Percentiles rank a stretch among this genome's conserved stretches.
Evolutionary conservation across 2,329 filamentous ascomycete genomes (phyloP).

Genomic region (Penicillium sp.): DNA sequence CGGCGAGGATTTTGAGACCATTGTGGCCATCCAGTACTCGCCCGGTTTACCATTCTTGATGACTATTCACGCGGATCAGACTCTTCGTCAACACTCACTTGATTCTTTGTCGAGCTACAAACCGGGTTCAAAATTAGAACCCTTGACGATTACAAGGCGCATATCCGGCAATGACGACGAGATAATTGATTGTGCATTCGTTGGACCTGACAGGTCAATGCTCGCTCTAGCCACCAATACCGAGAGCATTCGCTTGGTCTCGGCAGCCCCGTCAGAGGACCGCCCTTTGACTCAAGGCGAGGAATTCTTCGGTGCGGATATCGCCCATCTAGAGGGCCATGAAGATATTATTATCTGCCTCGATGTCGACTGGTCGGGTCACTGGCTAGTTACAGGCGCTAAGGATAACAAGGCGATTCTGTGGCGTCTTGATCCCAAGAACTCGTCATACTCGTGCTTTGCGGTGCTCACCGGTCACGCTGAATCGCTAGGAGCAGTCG

Average conservation of each 20-base stretch:
- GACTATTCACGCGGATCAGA: slow-evolving; percentile 84
- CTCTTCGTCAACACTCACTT: slow-evolving; percentile 65
- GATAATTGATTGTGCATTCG: slow-evolving; percentile 87
- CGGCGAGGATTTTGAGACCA: slow-evolving; percentile 56
- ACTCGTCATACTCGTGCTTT: slow-evolving; percentile 70
- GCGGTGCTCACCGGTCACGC: slow-evolving; percentile 84
- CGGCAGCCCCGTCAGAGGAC: slow-evolving; percentile 47
- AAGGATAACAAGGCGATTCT: slow-evolving; percentile 93
- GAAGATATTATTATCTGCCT: slow-evolving; percentile 93
- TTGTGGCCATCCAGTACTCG: slow-evolving; percentile 66
- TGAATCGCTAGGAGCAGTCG: slow-evolving; percentile 85
- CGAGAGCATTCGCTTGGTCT: slow-evolving; percentile 84
- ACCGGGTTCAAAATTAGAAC: slow-evolving; percentile 46
- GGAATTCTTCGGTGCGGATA: slow-evolving; percentile 80
- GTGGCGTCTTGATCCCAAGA: slow-evolving; percentile 76
- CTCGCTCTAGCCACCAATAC: slow-evolving; percentile 91
- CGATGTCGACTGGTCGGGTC: slow-evolving; percentile 92
- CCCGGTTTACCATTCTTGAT: slow-evolving; percentile 64
- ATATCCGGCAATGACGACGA: slow-evolving; percentile 97
- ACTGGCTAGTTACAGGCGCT: slow-evolving; percentile 91
- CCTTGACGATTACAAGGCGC: slow-evolving; percentile 60
- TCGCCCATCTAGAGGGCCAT: slow-evolving; percentile 80
- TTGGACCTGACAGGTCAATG: slow-evolving; percentile 71
- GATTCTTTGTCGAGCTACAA: slow-evolving; percentile 33
- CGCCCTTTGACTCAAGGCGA: slow-evolving; percentile 31